Conservation (phyloP, 208 protist genomes). For the Acanthamoeba triangularis region DNA sequence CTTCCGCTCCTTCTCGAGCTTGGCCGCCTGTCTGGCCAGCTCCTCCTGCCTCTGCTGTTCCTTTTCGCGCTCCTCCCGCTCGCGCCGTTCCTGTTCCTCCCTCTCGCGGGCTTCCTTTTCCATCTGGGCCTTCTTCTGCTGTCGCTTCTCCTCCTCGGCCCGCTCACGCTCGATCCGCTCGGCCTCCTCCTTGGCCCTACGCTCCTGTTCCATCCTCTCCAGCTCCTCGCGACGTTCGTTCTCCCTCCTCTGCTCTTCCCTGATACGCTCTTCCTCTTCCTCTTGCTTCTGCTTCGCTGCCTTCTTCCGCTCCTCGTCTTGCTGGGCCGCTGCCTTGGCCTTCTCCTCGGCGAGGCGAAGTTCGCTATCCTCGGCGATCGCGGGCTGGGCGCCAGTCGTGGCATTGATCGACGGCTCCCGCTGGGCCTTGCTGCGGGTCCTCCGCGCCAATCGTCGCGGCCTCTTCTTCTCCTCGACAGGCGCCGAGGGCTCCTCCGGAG, state of each 20-base stretch:
- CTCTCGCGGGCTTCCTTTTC: background rate
- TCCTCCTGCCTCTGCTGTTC: background rate
- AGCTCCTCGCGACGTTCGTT: background rate
- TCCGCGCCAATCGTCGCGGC: background rate
- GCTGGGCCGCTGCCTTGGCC: background rate
- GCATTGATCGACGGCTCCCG: background rate
- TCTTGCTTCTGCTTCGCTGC: background rate
- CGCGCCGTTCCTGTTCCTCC: background rate
- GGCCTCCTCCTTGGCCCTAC: conserved; percentile 9
- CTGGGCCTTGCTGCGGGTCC: conserved; percentile 18
- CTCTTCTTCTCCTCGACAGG: conserved; percentile 1
- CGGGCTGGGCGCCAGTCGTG: background rate
- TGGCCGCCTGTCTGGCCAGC: background rate
- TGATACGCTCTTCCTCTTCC: background rate
- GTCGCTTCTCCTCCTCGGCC: background rate
- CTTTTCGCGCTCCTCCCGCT: background rate
- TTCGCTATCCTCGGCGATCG: background rate
- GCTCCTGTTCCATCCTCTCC: background rate
- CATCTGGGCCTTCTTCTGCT: background rate
- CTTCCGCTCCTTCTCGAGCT: background rate
- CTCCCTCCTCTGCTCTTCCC: background rate
- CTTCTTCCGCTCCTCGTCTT: background rate
- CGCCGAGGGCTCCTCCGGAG: background rate
- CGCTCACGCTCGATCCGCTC: background rate
- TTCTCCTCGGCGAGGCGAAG: background rate